Percentiles rank a stretch among this genome's conserved stretches.
Conservation (phyloP, 306 rosid species). For the Prunus mume region DNA sequence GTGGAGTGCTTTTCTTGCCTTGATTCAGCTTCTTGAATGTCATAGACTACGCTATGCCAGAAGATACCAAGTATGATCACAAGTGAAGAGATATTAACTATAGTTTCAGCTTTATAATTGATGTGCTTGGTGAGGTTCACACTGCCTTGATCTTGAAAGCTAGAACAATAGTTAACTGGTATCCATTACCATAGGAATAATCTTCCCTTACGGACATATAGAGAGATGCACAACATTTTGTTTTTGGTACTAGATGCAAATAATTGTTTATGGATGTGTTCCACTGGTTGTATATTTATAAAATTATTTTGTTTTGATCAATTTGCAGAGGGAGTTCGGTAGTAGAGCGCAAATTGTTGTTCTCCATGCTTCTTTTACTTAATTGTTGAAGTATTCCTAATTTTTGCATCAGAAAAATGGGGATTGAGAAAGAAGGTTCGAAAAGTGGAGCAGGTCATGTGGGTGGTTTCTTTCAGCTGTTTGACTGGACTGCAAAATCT, state of each 20-base stretch:
- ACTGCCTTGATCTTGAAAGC: not conserved
- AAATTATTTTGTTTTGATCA: constrained; percentile 6
- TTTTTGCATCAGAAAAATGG: constrained; percentile 58
- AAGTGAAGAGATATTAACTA: not conserved
- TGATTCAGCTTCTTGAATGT: not conserved
- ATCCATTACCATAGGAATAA: not conserved
- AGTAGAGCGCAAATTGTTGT: constrained; percentile 22
- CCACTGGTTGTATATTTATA: not conserved
- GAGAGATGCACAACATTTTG: not conserved
- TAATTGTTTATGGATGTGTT: not conserved
- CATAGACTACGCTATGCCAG: not conserved
- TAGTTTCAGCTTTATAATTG: not conserved
- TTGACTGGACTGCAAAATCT: constrained; percentile 89
- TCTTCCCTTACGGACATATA: not conserved
- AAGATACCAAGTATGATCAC: no score
- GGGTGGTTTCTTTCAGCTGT: constrained; percentile 82
- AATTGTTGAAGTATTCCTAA: constrained; percentile 29
- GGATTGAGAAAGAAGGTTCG: constrained; percentile 66
- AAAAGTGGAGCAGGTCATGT: constrained; percentile 63
- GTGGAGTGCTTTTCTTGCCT: not conserved
- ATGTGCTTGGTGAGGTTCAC: not conserved
- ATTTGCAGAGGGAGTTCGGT: constrained; percentile 28
- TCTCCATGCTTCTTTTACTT: constrained; percentile 14
- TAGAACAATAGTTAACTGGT: not conserved
- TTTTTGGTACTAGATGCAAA: not conserved